Percentiles rank a stretch among this genome's conserved stretches.
Conservation (phyloP, 176 grass and related monocot species). For the Cenchrus fungigraminus region DNA sequence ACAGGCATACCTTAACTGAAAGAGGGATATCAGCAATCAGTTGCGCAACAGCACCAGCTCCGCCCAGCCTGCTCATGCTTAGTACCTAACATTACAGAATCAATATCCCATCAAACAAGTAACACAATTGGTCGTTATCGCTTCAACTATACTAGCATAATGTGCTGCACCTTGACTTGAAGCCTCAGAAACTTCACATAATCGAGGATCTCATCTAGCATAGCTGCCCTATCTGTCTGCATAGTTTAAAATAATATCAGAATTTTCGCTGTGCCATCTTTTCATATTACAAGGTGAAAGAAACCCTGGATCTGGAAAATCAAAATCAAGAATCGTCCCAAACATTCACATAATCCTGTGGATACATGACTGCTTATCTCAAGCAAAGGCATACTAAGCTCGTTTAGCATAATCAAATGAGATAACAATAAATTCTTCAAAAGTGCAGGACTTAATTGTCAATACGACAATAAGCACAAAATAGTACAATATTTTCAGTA, state of each 20-base stretch:
- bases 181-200: conserved; percentile 99
- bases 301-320: background rate
- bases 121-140: background rate
- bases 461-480: conserved; percentile 9
- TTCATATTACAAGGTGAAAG: conserved; percentile 5
- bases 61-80: conserved; percentile 98
- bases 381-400: background rate
- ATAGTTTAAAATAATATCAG: conserved; percentile 47
- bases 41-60: conserved; percentile 94
- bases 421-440: conserved; percentile 17
- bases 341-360: conserved; percentile 3
- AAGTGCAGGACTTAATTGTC: conserved; percentile 21
- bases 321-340: conserved; percentile 18
- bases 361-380: conserved; percentile 28
- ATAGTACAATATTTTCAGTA: conserved; percentile 25
- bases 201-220: conserved; percentile 98
- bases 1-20: conserved; percentile 78
- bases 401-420: background rate
- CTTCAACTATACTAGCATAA: conserved; percentile 28
- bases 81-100: conserved; percentile 67
- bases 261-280: conserved; percentile 1
- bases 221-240: conserved; percentile 98
- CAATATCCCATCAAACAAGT: conserved; percentile 36
- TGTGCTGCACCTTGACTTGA: conserved; percentile 87
- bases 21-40: conserved; percentile 95